Evolutionary conservation across 1,139 yeast species (phyloP).

Genomic region (Pichia sp.): DNA sequence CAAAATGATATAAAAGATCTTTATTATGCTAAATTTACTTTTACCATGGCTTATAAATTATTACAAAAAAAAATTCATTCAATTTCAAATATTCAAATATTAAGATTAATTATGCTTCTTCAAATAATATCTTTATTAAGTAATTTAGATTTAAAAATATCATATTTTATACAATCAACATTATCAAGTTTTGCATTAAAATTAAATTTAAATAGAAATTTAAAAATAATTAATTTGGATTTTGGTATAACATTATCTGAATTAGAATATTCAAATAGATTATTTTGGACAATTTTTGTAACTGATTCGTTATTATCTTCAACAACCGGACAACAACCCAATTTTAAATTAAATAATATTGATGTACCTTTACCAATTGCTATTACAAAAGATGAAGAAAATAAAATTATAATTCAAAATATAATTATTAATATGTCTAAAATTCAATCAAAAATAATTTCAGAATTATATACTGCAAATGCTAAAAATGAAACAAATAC

Average conservation of each 20-base stretch:
- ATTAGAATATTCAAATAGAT: conserved; percentile 36
- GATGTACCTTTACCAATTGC: conserved; percentile 39
- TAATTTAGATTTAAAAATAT: conserved; percentile 37
- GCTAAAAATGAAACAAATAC: conserved; percentile 28
- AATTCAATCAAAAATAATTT: conserved; percentile 39
- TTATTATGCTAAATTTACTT: conserved; percentile 2
- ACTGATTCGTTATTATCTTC: conserved; percentile 42
- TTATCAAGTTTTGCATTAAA: conserved; percentile 19
- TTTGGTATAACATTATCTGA: conserved; percentile 29
- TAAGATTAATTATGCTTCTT: conserved; percentile 36
- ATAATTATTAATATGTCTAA: conserved; percentile 37
- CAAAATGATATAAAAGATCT: not conserved
- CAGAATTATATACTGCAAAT: conserved; percentile 37
- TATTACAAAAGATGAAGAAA: conserved; percentile 34
- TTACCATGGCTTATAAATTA: conserved; percentile 8
- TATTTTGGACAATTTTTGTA: conserved; percentile 47
- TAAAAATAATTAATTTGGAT: conserved; percentile 27
- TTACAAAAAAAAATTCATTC: not conserved
- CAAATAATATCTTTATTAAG: conserved; percentile 18
- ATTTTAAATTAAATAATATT: conserved; percentile 42
- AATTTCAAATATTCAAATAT: conserved; percentile 17
- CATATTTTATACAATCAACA: conserved; percentile 47
- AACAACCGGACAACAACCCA: conserved; percentile 39
- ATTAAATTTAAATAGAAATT: conserved; percentile 29
- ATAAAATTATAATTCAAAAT: conserved; percentile 35